Percentiles rank a stretch among this genome's conserved stretches.
These are phyloP conservation scores for Alternaria atra DNA, from an alignment of 2,329 filamentous ascomycete genomes.

Conservation along the genomic window DNA sequence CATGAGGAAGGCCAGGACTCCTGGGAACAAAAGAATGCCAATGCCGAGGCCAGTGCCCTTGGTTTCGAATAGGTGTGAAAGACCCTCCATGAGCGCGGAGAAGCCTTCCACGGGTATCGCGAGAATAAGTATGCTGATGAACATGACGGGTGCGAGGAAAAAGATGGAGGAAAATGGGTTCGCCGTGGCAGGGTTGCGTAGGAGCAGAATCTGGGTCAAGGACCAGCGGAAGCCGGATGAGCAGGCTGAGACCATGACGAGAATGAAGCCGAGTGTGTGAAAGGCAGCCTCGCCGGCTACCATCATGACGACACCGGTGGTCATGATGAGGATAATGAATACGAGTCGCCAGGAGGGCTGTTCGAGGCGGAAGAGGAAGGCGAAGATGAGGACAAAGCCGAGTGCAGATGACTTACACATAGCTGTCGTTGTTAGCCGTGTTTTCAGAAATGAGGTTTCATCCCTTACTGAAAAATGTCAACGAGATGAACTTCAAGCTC, in stretches of 20 bases:
- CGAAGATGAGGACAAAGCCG: constrained; percentile 93
- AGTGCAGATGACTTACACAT: constrained; percentile 99
- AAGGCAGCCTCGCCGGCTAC: constrained; percentile 95
- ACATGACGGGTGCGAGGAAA: constrained; percentile 98
- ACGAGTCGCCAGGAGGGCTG: constrained; percentile 85
- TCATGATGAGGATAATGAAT: constrained; percentile 90
- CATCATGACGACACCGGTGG: constrained; percentile 94
- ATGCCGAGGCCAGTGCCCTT: constrained; percentile 74
- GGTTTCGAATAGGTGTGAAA: constrained; percentile 69
- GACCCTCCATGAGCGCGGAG: constrained; percentile 69
- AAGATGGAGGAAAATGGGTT: constrained; percentile 98
- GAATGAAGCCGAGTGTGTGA: constrained; percentile 82
- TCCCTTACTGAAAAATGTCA: constrained; percentile 85
- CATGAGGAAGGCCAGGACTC: constrained; percentile 93
- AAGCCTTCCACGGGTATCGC: constrained; percentile 89
- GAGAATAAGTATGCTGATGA: constrained; percentile 78
- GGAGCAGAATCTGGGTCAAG: constrained; percentile 95
- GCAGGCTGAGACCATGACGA: constrained; percentile 92
- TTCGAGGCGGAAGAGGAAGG: constrained; percentile 92
- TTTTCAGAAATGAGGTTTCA: not conserved
- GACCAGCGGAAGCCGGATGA: constrained; percentile 98
- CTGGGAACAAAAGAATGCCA: constrained; percentile 85
- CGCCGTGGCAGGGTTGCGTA: constrained; percentile 91
- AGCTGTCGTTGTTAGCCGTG: constrained; percentile 53
- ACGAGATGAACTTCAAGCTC: constrained; percentile 91